Conservation (phyloP, 768 basidiomycete species). For the Lactarius psammicola region DNA sequence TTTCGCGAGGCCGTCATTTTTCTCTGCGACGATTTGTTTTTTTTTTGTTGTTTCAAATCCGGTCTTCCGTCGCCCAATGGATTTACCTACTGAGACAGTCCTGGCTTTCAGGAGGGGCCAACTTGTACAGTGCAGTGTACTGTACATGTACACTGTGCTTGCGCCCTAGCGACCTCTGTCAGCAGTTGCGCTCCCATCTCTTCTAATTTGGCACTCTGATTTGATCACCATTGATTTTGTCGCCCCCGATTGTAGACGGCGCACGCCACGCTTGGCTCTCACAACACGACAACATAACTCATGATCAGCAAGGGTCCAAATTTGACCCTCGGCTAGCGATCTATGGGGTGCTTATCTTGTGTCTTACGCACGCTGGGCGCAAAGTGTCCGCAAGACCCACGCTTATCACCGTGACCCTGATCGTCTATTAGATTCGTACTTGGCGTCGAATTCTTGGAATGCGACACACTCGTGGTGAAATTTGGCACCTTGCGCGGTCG, state of each 20-base stretch:
- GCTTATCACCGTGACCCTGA: slow-evolving; percentile 12
- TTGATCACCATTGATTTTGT: not conserved
- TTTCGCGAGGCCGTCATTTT: not conserved
- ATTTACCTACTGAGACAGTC: not conserved
- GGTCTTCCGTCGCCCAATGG: not conserved
- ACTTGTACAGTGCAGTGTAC: not conserved
- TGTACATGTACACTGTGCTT: not conserved
- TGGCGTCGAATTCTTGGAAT: not conserved
- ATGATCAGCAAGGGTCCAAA: not conserved
- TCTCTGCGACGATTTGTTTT: not conserved
- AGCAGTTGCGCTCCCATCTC: not conserved
- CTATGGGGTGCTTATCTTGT: slow-evolving; percentile 1
- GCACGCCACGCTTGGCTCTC: not conserved
- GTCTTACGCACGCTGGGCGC: not conserved
- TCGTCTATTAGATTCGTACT: not conserved
- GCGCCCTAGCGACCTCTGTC: not conserved
- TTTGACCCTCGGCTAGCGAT: slow-evolving; percentile 11
- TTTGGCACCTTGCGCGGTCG: not conserved
- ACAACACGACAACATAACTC: not conserved
- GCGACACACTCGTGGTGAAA: not conserved
- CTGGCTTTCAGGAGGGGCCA: not conserved
- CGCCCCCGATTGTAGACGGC: not conserved
- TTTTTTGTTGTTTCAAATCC: not conserved
- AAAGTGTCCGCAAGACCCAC: slow-evolving; percentile 14
- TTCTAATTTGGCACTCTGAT: not conserved